A percentile compares a stretch with the other conserved stretches of the same genome.
phyloP scores from a whole-genome alignment of 2,329 filamentous ascomycete genomes.

The Penicillium sp. region DNA sequence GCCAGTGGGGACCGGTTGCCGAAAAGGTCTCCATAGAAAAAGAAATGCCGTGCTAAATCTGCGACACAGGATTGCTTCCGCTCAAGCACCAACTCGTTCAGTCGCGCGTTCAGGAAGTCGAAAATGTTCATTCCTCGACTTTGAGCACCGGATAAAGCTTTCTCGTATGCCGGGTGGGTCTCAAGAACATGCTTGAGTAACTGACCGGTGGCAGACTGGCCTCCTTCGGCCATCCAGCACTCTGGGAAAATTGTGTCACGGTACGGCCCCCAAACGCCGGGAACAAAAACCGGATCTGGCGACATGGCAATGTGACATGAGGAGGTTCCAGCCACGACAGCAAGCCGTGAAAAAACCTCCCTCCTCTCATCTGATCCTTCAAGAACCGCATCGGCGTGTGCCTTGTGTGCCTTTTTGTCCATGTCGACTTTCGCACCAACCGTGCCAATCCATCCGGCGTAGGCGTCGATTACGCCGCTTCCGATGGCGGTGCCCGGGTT shows the following conservation, averaged over 20 bases:
- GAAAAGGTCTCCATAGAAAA: slow-evolving; percentile 97
- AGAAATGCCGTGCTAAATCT: slow-evolving; percentile 88
- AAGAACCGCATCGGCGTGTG: slow-evolving; percentile 65
- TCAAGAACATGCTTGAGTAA: slow-evolving; percentile 92
- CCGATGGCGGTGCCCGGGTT: slow-evolving; percentile 87
- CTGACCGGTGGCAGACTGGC: slow-evolving; percentile 94
- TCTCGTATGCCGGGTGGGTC: slow-evolving; percentile 86
- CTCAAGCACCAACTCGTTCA: slow-evolving; percentile 72
- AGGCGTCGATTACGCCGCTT: slow-evolving; percentile 96
- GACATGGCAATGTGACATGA: slow-evolving; percentile 98
- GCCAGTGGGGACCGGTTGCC: slow-evolving; percentile 91
- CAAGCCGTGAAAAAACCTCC: slow-evolving; percentile 89
- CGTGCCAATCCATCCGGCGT: slow-evolving; percentile 97
- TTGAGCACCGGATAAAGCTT: slow-evolving; percentile 75
- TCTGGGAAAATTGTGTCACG: slow-evolving; percentile 87
- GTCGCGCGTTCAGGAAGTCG: slow-evolving; percentile 87
- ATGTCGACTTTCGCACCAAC: slow-evolving; percentile 95
- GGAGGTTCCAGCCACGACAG: slow-evolving; percentile 92
- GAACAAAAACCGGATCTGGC: slow-evolving; percentile 85
- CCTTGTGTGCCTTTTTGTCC: slow-evolving; percentile 51
- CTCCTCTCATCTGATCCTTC: slow-evolving; percentile 79
- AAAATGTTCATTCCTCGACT: slow-evolving; percentile 87
- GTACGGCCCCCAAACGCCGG: slow-evolving; percentile 97
- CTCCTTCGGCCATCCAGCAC: slow-evolving; percentile 97
- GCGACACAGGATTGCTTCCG: slow-evolving; percentile 72